Base-by-base conservation (phyloP, 345 rosid species). In the Cardamine chenopodiifolia region DNA sequence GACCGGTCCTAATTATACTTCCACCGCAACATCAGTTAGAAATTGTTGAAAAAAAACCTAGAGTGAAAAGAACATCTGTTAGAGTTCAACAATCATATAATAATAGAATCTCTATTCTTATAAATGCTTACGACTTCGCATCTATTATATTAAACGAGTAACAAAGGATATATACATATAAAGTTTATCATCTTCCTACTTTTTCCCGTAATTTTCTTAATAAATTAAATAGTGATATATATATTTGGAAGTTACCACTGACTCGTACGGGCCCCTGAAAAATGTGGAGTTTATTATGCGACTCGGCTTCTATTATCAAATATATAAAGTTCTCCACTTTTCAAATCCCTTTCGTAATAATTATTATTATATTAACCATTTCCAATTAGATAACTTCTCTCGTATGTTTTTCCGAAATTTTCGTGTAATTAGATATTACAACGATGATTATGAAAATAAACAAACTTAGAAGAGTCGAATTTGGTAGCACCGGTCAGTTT, bases 321-420 rank as follows among this genome's bases (percentile, higher is more conserved):
- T 26, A 17, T 40, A 5, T 5, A 23, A 35, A 23, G 12, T 8
- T 67, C 9, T 32, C 25, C 1, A 34, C 59, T 47, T 59, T 23
- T 47, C 15, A 71, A 23, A 6, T 47, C 25, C 23, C 12, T 70
- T 32, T n/a, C 54, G 67, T 47, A n/a, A n/a, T n/a, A n/a, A 63
- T 9, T 14, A 15, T 39, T 37, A 37, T 26, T 40, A 25, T 17
- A 62, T 25, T 26, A 63, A 62, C 23, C 26, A 62, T 40, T 64
- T 64, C 40, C 22, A 28, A 11, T 17, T 6, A 47, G 12, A 45
- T 28, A 17, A 11, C 67, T 62, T 42, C 18, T 23, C 40, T 39
- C 0, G 13, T 25, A 7, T 42, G 47, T 49, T n/a, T n/a, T 37
- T 17, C 49, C 18, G 13, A 69, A 20, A n/a, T 14, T 35, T 47